phyloP scores from a whole-genome alignment of 768 basidiomycete species.

The Ramaria rubella region DNA sequence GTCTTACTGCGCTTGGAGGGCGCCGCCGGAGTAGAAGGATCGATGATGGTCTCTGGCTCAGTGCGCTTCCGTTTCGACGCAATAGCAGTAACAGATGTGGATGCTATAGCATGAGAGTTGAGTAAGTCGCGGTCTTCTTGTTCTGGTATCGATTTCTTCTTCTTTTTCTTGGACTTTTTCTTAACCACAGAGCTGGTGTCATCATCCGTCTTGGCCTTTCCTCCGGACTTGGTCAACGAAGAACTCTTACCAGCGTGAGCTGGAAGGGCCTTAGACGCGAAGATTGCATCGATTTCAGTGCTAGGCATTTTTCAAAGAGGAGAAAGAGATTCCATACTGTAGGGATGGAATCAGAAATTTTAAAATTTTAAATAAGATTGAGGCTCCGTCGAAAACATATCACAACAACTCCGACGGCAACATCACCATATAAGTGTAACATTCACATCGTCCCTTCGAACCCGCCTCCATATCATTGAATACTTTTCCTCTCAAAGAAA shows the following conservation, averaged over 20 bases:
- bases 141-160: slow-evolving; percentile 29
- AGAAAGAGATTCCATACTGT: no score
- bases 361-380: no score
- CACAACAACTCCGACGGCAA: no score
- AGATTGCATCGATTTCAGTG: slow-evolving; percentile 86
- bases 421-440: no score
- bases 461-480: no score
- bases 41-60: slow-evolving; percentile 57
- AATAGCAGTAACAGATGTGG: background rate
- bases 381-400: no score
- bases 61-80: slow-evolving; percentile 21
- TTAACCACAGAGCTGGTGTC: slow-evolving; percentile 19
- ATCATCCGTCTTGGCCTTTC: slow-evolving; percentile 12
- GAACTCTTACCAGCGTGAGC: slow-evolving; percentile 18
- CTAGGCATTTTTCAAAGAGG: slow-evolving; percentile 37
- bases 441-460: no score
- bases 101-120: background rate
- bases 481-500: no score
- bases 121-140: slow-evolving; percentile 13
- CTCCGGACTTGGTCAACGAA: slow-evolving; percentile 22
- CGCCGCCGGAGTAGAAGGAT: slow-evolving; percentile 43
- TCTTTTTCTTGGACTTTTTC: slow-evolving; percentile 45
- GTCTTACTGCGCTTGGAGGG: slow-evolving; percentile 31
- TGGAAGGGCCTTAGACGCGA: slow-evolving; percentile 41
- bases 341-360: no score